Evolutionary conservation across 2,329 filamentous ascomycete genomes (phyloP).

Genomic region (Talaromyces islandicus): DNA sequence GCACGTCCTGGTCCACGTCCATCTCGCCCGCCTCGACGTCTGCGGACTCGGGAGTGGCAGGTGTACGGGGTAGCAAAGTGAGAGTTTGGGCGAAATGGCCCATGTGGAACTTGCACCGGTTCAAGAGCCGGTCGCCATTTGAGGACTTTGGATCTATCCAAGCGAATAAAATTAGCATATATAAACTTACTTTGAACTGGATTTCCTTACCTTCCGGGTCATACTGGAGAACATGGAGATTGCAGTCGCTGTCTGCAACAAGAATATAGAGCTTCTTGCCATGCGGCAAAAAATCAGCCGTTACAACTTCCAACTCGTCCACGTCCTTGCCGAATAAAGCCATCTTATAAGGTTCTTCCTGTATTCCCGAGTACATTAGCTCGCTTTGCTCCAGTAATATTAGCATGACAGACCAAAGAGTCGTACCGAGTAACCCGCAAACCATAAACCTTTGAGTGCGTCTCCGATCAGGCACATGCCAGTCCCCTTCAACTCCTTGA

Average conservation of each 20-base stretch:
- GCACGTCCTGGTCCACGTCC: slow-evolving; percentile 27
- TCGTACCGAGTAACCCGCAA: slow-evolving; percentile 76
- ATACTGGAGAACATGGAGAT: slow-evolving; percentile 84
- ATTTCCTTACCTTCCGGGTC: slow-evolving; percentile 75
- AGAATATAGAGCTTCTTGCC: slow-evolving; percentile 77
- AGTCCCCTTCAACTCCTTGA: slow-evolving; percentile 75
- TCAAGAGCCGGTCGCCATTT: slow-evolving; percentile 78
- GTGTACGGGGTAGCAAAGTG: slow-evolving; percentile 66
- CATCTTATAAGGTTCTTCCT: slow-evolving; percentile 94
- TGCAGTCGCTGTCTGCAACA: slow-evolving; percentile 75
- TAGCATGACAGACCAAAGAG: not conserved
- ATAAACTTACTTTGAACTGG: not conserved
- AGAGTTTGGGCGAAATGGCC: slow-evolving; percentile 72
- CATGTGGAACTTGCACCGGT: slow-evolving; percentile 80
- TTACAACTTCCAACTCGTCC: slow-evolving; percentile 68
- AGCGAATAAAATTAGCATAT: not conserved
- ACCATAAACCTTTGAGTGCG: slow-evolving; percentile 90
- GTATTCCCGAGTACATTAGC: slow-evolving; percentile 1
- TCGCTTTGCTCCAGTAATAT: not conserved
- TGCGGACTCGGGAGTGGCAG: slow-evolving; percentile 37
- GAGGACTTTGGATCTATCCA: slow-evolving; percentile 79
- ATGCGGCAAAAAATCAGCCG: slow-evolving; percentile 83
- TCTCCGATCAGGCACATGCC: slow-evolving; percentile 85
- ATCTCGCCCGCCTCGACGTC: slow-evolving; percentile 32
- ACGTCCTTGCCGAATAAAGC: slow-evolving; percentile 84